phyloP scores from a whole-genome alignment of 1,284 basidiomycete genomes.

The Polyporus tsugae region DNA sequence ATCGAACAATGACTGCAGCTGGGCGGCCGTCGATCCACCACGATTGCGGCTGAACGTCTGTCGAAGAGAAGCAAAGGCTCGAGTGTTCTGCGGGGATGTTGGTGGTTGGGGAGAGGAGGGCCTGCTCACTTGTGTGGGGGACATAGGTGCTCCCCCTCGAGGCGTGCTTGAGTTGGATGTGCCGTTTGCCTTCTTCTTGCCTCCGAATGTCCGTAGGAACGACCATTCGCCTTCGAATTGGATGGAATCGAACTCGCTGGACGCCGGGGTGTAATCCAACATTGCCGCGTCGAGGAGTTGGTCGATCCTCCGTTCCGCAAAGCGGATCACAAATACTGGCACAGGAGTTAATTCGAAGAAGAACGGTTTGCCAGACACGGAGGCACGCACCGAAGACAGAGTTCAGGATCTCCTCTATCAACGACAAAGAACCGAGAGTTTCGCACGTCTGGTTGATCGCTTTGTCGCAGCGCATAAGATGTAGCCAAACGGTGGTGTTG shows the following conservation, averaged over 20 bases:
- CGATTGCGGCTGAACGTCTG: slow-evolving; percentile 65
- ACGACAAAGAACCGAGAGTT: slow-evolving; percentile 79
- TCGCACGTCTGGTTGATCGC: slow-evolving; percentile 81
- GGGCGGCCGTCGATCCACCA: slow-evolving; percentile 51
- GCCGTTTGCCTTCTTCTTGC: slow-evolving; percentile 65
- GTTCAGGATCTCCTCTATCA: slow-evolving; percentile 90
- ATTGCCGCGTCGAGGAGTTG: slow-evolving; percentile 84
- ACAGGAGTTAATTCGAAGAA: neutral
- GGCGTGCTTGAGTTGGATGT: slow-evolving; percentile 44
- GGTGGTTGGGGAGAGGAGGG: slow-evolving; percentile 55
- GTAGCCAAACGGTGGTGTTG: slow-evolving; percentile 90
- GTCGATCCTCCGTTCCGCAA: slow-evolving; percentile 91
- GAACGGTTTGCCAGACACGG: neutral
- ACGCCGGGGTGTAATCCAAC: slow-evolving; percentile 84
- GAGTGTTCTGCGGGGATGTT: slow-evolving; percentile 49
- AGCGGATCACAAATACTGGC: slow-evolving; percentile 93
- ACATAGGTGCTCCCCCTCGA: slow-evolving; percentile 51
- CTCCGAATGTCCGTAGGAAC: slow-evolving; percentile 81
- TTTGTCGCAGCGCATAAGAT: slow-evolving; percentile 88
- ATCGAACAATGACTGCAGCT: slow-evolving; percentile 64
- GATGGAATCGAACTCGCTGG: slow-evolving; percentile 82
- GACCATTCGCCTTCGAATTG: slow-evolving; percentile 98
- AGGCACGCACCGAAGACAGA: slow-evolving; percentile 83
- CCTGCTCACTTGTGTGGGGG: slow-evolving; percentile 52
- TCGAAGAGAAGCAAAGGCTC: slow-evolving; percentile 68